Percentiles rank a stretch among this genome's conserved stretches.
These are phyloP conservation scores for Lobosporangium transversale DNA, from an alignment of 192 early-diverging fungal species.

Conservation along the genomic window DNA sequence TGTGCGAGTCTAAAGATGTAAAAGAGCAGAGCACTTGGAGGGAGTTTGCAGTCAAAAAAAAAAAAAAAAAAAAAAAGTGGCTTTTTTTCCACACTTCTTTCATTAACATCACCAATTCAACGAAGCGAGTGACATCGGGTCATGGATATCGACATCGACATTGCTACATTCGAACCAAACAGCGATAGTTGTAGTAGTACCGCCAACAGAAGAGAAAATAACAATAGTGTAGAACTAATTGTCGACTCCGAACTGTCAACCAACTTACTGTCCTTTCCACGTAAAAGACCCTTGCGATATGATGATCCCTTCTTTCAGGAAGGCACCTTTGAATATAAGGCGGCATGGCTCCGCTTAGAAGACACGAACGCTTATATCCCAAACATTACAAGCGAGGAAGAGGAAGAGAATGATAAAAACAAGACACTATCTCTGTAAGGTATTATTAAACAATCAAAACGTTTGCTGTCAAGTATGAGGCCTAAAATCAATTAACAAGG, in stretches of 20 bases:
- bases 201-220: neutral
- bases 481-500: neutral
- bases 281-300: constrained; percentile 27
- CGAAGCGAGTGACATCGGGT: too few species aligned
- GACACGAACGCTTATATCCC: constrained; percentile 29
- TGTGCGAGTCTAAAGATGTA: neutral
- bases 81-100: too few species aligned
- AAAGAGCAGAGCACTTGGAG: too few species aligned
- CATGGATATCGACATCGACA: neutral
- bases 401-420: neutral
- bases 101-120: too few species aligned
- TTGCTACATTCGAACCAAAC: neutral
- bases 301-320: constrained; percentile 51
- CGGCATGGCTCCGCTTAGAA: constrained; percentile 41
- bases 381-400: neutral
- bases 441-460: too few species aligned
- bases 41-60: too few species aligned
- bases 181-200: neutral
- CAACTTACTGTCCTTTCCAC: neutral
- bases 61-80: too few species aligned
- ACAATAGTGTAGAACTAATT: neutral
- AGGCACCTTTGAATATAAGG: constrained; percentile 41
- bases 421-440: too few species aligned
- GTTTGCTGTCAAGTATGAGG: neutral
- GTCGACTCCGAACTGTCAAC: too few species aligned